phyloP scores from a whole-genome alignment of 306 rosid species.

The cucumber (Cucumis sativus) region DNA sequence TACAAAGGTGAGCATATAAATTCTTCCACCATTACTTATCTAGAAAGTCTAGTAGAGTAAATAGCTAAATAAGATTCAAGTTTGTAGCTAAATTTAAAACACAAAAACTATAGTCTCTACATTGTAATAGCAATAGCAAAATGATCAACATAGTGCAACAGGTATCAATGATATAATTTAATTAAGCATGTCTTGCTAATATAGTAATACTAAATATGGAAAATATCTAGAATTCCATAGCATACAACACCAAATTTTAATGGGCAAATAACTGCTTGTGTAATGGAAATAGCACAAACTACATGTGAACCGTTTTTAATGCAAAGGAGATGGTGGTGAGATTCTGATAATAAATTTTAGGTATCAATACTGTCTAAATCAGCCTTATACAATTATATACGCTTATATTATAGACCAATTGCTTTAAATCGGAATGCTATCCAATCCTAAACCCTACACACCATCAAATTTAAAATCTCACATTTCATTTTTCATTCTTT shows the following conservation, averaged over 20 bases:
- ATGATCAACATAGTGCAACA: conserved; percentile 9
- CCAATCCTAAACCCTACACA: too few relatives aligned
- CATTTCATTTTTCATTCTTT: too few relatives aligned
- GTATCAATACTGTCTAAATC: not conserved
- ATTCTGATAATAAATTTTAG: not conserved
- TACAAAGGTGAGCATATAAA: too few relatives aligned
- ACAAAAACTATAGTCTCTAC: conserved; percentile 74
- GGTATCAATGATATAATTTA: not conserved
- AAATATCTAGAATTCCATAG: not conserved
- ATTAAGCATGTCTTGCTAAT: not conserved
- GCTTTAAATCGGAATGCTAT: too few relatives aligned
- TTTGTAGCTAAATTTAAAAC: too few relatives aligned
- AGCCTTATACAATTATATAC: not conserved
- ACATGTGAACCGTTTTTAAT: not conserved
- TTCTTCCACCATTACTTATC: too few relatives aligned
- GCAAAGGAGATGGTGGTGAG: not conserved
- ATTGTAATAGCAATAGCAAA: conserved; percentile 17
- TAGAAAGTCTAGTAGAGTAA: too few relatives aligned
- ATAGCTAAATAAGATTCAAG: too few relatives aligned
- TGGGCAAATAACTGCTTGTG: not conserved
- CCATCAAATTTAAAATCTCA: too few relatives aligned
- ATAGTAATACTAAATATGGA: not conserved
- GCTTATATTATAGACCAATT: not conserved
- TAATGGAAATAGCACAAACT: not conserved
- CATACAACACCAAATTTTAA: not conserved